Percentiles rank a stretch among this genome's conserved stretches.
These are phyloP conservation scores for Coelastrella sp. DNA, from an alignment of 139 green algal genomes.

Conservation along the genomic window DNA sequence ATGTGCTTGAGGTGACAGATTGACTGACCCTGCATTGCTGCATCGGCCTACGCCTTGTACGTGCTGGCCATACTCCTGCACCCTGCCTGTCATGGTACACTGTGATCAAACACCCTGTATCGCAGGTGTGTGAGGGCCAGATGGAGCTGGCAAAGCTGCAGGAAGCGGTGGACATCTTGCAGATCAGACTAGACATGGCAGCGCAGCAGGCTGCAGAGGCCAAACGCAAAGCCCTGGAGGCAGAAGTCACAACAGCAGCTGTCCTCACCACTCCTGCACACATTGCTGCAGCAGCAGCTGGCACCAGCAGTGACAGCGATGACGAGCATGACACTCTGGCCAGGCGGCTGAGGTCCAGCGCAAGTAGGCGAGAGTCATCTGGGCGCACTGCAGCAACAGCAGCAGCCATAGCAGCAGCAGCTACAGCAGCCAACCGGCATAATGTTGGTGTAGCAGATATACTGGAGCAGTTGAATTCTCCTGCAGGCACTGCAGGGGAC, in stretches of 20 bases:
- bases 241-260: conserved; percentile 62
- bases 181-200: conserved; percentile 77
- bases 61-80: no score
- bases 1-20: no score
- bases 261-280: conserved; percentile 50
- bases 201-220: conserved; percentile 70
- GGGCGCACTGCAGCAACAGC: neutral
- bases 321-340: neutral
- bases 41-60: no score
- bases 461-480: neutral
- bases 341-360: neutral
- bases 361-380: neutral
- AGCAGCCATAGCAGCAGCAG: neutral
- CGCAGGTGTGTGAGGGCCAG: conserved; percentile 65
- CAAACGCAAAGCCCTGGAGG: conserved; percentile 65
- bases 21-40: no score
- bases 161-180: conserved; percentile 80
- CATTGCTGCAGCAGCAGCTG: conserved; percentile 8
- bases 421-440: conserved; percentile 7
- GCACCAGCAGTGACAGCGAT: neutral
- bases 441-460: conserved; percentile 17
- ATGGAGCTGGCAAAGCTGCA: conserved; percentile 61
- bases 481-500: neutral
- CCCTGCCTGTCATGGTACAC: neutral
- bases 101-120: neutral